A percentile compares a stretch with the other conserved stretches of the same genome.
These are phyloP conservation scores for Beauveria medogensis DNA, from an alignment of 2,329 filamentous ascomycete genomes.

Conservation along the genomic window DNA sequence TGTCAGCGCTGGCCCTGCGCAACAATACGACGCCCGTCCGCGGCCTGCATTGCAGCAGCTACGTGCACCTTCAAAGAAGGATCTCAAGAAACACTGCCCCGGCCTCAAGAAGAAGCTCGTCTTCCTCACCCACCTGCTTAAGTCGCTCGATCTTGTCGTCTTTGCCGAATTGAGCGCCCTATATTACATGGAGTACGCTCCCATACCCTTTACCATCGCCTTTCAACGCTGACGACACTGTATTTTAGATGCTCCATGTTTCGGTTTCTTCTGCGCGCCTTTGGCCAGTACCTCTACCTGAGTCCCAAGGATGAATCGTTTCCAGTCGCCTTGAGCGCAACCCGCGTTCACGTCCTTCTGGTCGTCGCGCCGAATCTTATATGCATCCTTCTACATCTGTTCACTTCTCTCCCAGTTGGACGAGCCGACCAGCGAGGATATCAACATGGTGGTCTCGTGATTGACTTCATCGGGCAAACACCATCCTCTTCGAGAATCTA, in stretches of 20 bases:
- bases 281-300: conserved; percentile 55
- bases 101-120: conserved; percentile 49
- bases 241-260: conserved; percentile 53
- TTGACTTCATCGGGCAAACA: conserved; percentile 61
- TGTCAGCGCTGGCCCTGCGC: not conserved
- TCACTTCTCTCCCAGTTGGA: conserved; percentile 47
- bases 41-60: conserved; percentile 13
- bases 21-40: not conserved
- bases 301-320: conserved; percentile 53
- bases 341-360: conserved; percentile 47
- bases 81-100: conserved; percentile 29
- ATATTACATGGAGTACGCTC: conserved; percentile 61
- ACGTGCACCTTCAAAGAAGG: conserved; percentile 29
- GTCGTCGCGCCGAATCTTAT: conserved; percentile 51
- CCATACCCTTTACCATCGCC: not conserved
- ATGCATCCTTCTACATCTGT: conserved; percentile 52
- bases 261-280: conserved; percentile 49
- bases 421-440: conserved; percentile 56
- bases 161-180: conserved; percentile 57
- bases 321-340: conserved; percentile 47
- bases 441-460: conserved; percentile 57
- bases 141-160: conserved; percentile 53
- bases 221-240: not conserved
- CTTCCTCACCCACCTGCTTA: conserved; percentile 52
- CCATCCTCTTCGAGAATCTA: conserved; percentile 49